Evolutionary conservation across 73 alveolate species (phyloP).

Genomic region (Paramecium octaurelia): DNA sequence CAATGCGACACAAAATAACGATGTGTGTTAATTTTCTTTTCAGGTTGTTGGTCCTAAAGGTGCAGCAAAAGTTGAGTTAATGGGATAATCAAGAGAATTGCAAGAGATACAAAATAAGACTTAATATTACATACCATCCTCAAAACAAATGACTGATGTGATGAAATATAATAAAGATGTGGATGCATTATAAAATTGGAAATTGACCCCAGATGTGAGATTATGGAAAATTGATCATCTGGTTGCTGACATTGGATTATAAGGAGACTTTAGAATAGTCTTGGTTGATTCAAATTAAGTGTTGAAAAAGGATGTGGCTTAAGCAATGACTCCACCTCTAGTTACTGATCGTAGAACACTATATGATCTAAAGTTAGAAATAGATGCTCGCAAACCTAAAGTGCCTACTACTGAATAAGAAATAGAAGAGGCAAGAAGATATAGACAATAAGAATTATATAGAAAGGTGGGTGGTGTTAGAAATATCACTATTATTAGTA

Average conservation of each 20-base stretch:
- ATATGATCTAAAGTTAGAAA: not conserved
- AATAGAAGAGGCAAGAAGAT: conserved; percentile 40
- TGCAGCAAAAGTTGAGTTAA: not conserved
- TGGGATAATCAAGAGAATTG: conserved; percentile 46
- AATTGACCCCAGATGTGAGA: not conserved
- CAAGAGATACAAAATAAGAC: not conserved
- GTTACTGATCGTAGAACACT: not conserved
- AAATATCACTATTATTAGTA: not conserved
- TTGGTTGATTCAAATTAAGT: conserved; percentile 8
- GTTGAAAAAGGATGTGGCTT: not conserved
- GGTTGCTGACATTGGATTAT: conserved; percentile 14
- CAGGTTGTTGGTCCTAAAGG: conserved; percentile 40
- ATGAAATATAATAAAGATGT: not conserved
- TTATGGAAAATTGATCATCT: conserved; percentile 34
- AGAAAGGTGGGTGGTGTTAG: conserved; percentile 12
- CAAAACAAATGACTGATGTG: not conserved
- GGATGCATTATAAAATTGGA: not conserved
- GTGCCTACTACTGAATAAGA: conserved; percentile 38
- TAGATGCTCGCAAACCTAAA: conserved; percentile 43
- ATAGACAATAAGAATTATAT: conserved; percentile 12
- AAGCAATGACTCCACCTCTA: not conserved
- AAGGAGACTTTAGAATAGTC: conserved; percentile 31
- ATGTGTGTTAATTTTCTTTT: conserved; percentile 1
- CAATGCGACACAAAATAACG: not conserved
- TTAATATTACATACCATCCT: not conserved